Conservation (phyloP, 441 rosid genomes). For the Syzygium syzygioides region DNA sequence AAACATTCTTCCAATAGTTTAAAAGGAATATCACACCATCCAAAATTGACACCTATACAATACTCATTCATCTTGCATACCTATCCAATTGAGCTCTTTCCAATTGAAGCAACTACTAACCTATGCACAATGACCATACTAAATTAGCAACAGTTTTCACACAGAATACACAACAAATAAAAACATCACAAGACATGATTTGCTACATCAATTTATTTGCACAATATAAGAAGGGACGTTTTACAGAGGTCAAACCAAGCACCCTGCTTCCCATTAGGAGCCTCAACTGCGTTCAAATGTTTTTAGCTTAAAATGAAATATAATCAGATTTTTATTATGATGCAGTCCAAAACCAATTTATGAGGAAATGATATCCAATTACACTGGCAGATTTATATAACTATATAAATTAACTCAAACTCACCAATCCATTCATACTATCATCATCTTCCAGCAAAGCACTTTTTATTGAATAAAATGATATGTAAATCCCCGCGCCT, state of each 20-base stretch:
- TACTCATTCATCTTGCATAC: background rate
- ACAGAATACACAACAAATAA: background rate
- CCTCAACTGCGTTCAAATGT: background rate
- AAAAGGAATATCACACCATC: background rate
- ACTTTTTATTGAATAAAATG: constrained; percentile 65
- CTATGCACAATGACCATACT: background rate
- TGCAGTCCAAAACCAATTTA: background rate
- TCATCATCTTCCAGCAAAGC: constrained; percentile 49
- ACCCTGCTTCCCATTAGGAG: background rate
- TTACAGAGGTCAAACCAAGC: background rate
- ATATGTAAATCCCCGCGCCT: constrained; percentile 83
- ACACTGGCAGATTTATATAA: background rate
- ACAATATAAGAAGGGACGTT: background rate
- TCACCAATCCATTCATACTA: constrained; percentile 52
- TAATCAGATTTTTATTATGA: background rate
- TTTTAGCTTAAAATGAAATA: background rate
- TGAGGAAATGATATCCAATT: background rate
- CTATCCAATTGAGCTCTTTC: background rate
- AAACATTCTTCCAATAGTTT: background rate
- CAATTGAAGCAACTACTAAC: background rate
- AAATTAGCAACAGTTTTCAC: background rate
- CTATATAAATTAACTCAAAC: constrained; percentile 6
- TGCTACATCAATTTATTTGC: background rate
- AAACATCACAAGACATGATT: background rate
- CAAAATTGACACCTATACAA: background rate